A percentile compares a stretch with the other conserved stretches of the same genome.
These are phyloP conservation scores for Dryadomyces sulphureus DNA, from an alignment of 2,329 filamentous ascomycete genomes.

Conservation along the genomic window DNA sequence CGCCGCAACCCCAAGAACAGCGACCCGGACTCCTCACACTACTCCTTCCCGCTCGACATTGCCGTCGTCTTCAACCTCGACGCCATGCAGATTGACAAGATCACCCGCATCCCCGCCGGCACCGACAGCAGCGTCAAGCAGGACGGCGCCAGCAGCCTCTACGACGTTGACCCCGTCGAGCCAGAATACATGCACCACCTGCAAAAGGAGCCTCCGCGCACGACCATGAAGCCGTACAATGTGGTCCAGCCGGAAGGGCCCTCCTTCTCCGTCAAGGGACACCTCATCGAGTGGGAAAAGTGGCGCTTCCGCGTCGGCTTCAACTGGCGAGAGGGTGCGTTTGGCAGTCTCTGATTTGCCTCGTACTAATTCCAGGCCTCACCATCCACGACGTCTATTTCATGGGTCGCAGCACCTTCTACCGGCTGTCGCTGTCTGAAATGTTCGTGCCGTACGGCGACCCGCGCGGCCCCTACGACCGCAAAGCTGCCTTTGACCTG, in stretches of 20 bases:
- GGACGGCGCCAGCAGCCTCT: conserved; percentile 15
- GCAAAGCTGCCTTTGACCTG: conserved; percentile 59
- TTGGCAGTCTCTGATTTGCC: neutral
- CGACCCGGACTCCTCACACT: conserved; percentile 46
- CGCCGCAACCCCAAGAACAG: conserved; percentile 44
- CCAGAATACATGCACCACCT: conserved; percentile 21
- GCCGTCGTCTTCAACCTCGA: conserved; percentile 41
- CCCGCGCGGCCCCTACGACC: conserved; percentile 47
- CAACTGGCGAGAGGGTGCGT: conserved; percentile 60
- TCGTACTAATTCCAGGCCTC: conserved; percentile 36
- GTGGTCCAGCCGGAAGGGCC: conserved; percentile 8
- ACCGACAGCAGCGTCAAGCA: conserved; percentile 39
- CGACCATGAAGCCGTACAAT: conserved; percentile 38
- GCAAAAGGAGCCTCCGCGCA: conserved; percentile 15
- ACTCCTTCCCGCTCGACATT: conserved; percentile 36
- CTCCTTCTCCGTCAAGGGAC: conserved; percentile 21
- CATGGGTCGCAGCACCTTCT: conserved; percentile 47
- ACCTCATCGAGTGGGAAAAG: conserved; percentile 42
- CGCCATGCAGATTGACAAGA: conserved; percentile 24
- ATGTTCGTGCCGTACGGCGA: conserved; percentile 54
- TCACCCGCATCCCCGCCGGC: conserved; percentile 28
- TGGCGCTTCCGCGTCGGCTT: conserved; percentile 81
- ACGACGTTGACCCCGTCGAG: conserved; percentile 14
- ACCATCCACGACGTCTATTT: conserved; percentile 77
- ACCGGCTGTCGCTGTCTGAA: conserved; percentile 52